A percentile compares a stretch with the other conserved stretches of the same genome.
Conservation (phyloP, 169 alveolate genomes). For the Eimeria acervulina region DNA sequence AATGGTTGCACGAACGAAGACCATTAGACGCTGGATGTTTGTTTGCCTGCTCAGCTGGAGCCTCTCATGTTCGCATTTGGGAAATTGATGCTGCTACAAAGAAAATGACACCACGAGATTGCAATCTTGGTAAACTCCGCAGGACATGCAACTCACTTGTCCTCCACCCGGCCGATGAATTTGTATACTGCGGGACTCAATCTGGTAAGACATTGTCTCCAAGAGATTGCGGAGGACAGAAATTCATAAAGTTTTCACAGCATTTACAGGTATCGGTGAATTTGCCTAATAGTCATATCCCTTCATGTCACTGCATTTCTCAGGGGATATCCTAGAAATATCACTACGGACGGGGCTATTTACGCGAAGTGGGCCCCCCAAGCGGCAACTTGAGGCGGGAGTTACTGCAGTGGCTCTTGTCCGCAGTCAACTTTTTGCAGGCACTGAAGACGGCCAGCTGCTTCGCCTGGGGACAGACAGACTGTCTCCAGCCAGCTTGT, state of each 20-base stretch:
- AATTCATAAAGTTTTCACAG: background rate
- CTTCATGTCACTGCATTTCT: background rate
- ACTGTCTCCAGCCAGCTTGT: slow-evolving; percentile 81
- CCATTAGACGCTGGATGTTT: too few species aligned
- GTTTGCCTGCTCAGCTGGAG: slow-evolving; percentile 86
- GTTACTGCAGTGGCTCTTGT: slow-evolving; percentile 91
- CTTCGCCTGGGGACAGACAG: slow-evolving; percentile 90
- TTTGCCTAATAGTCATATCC: background rate
- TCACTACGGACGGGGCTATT: slow-evolving; percentile 88
- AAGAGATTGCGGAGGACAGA: background rate
- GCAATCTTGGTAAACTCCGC: slow-evolving; percentile 90
- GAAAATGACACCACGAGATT: slow-evolving; percentile 83
- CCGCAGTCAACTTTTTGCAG: slow-evolving; percentile 94
- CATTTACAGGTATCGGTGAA: background rate
- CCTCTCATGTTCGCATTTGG: slow-evolving; percentile 91
- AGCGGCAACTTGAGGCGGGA: slow-evolving; percentile 92
- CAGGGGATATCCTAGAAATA: slow-evolving; percentile 82
- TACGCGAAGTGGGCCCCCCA: slow-evolving; percentile 92
- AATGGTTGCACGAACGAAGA: too few species aligned
- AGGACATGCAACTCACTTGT: slow-evolving; percentile 89
- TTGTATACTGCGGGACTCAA: slow-evolving; percentile 94
- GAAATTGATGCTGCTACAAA: slow-evolving; percentile 87
- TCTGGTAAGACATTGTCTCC: slow-evolving; percentile 91
- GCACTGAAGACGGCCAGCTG: slow-evolving; percentile 95
- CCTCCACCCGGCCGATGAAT: slow-evolving; percentile 91